Evolutionary conservation across 345 rosid genomes (phyloP), one percentile per base, ranked within the genome.

Genomic region (Populus ilicifolia): DNA sequence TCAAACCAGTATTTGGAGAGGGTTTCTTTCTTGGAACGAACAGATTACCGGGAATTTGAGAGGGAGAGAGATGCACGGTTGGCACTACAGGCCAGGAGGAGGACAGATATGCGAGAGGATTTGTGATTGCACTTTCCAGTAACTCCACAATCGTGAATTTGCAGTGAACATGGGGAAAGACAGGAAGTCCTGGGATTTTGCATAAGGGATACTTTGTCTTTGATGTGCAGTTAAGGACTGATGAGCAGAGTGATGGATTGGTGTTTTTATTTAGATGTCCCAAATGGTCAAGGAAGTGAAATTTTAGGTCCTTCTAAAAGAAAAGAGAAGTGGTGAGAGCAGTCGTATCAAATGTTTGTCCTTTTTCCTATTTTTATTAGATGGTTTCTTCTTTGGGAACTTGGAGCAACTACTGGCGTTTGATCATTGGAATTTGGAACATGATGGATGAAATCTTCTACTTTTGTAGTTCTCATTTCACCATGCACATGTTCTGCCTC

Each of bases 41-140:
- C 94, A 62, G 98, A 93, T 82, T 90, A 85, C 79, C 83, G 99
- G 69, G 98, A 93, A 73, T 93, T 85, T 67, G 99, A 96, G 90
- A 89, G 97, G 84, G 99, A 96, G 86, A 90, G 98, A 83, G 99
- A 96, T 79, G 97, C 90, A 18, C 88, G 99, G 73, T 84, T 96
- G 63, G 93, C 96, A 23, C 48, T 83, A 76, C 99, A 95, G 81
- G 80, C 91, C 79, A 83, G 93, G 84, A 85, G 92, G 80, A 84
- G 80, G 72, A 78, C 92, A 2, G 94, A 90, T 52, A 82, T 85
- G 91, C 84, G 84, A 59, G 90, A 88, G 70, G 91, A 85, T 36
- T 81, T 83, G 18, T 89, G 79, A 17, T n/a, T 16, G 14, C 48
- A 56, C 20, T 50, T 14, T 20, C 20, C 12, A 36, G 29, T 54